Conservation (phyloP, 176 grass and related monocot genomes). For the Ananas comosus region DNA sequence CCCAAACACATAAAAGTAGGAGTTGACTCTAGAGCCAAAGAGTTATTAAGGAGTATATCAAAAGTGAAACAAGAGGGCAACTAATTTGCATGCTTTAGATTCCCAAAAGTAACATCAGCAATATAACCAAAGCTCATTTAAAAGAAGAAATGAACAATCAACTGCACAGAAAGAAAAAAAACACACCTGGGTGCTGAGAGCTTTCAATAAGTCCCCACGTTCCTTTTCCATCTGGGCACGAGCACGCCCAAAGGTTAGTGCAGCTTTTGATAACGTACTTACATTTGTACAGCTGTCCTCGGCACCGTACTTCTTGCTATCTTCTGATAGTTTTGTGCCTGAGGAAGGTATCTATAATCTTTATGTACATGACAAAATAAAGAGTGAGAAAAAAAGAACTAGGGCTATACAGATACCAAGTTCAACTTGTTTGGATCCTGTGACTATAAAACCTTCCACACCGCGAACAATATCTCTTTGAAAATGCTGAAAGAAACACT, state of each 20-base stretch:
- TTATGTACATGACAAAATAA: slow-evolving; percentile 11
- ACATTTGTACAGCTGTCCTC: slow-evolving; percentile 83
- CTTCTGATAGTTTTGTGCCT: slow-evolving; percentile 87
- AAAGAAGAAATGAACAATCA: not conserved
- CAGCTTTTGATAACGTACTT: slow-evolving; percentile 77
- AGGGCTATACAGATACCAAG: slow-evolving; percentile 39
- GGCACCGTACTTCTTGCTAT: slow-evolving; percentile 77
- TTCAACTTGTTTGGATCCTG: slow-evolving; percentile 90
- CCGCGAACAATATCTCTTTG: slow-evolving; percentile 95
- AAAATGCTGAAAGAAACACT: slow-evolving; percentile 56
- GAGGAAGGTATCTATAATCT: not conserved
- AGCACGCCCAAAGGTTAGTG: slow-evolving; percentile 39
- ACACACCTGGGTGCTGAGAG: slow-evolving; percentile 75
- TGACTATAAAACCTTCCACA: slow-evolving; percentile 88
- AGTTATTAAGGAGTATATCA: not conserved
- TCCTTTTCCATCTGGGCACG: slow-evolving; percentile 70
- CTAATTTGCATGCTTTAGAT: not conserved
- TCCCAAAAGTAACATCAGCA: not conserved
- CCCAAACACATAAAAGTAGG: not conserved
- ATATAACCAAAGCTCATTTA: not conserved
- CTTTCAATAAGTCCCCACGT: slow-evolving; percentile 60
- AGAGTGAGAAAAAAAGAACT: not conserved
- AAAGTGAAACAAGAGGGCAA: not conserved
- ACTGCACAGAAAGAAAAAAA: not conserved
- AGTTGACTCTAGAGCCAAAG: not conserved